Percentiles rank a stretch among this genome's conserved stretches.
These are phyloP conservation scores for Lactarius sp. DNA, from an alignment of 768 basidiomycete genomes.

Conservation along the genomic window DNA sequence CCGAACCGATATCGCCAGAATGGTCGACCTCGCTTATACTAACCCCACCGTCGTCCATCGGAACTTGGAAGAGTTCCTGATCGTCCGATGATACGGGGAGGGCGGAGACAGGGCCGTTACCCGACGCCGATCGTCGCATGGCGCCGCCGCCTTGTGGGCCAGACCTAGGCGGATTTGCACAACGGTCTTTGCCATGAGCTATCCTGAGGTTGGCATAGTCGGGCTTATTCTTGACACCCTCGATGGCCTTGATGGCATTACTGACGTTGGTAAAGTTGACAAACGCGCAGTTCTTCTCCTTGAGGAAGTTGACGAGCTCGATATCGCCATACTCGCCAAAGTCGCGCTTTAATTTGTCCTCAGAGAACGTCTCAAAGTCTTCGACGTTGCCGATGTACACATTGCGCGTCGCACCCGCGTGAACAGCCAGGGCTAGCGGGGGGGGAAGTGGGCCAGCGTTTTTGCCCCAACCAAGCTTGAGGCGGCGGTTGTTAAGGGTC, in stretches of 20 bases:
- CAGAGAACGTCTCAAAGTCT: constrained; percentile 88
- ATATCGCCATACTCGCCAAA: constrained; percentile 97
- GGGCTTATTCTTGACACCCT: constrained; percentile 85
- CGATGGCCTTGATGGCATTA: constrained; percentile 98
- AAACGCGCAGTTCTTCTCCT: constrained; percentile 95
- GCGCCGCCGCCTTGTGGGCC: constrained; percentile 68
- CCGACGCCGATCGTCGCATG: constrained; percentile 44
- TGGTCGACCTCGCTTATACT: constrained; percentile 15
- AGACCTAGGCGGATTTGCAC: constrained; percentile 86
- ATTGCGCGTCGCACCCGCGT: constrained; percentile 90
- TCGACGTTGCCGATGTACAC: constrained; percentile 95
- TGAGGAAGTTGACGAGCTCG: constrained; percentile 92
- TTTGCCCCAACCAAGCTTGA: constrained; percentile 99
- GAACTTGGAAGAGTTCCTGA: constrained; percentile 21
- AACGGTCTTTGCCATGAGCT: constrained; percentile 93
- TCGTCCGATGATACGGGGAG: constrained; percentile 4
- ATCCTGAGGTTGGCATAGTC: constrained; percentile 89
- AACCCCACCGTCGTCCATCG: constrained; percentile 1
- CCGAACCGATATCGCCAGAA: constrained; percentile 4
- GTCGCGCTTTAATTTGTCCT: constrained; percentile 86
- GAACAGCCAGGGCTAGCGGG: constrained; percentile 80
- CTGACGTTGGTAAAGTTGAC: constrained; percentile 94
- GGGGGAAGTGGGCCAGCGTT: constrained; percentile 84
- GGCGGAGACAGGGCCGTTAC: constrained; percentile 32
- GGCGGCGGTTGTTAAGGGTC: constrained; percentile 85